phyloP scores from a whole-genome alignment of 148 eudicot species.

The Amaranthus cruentus region DNA sequence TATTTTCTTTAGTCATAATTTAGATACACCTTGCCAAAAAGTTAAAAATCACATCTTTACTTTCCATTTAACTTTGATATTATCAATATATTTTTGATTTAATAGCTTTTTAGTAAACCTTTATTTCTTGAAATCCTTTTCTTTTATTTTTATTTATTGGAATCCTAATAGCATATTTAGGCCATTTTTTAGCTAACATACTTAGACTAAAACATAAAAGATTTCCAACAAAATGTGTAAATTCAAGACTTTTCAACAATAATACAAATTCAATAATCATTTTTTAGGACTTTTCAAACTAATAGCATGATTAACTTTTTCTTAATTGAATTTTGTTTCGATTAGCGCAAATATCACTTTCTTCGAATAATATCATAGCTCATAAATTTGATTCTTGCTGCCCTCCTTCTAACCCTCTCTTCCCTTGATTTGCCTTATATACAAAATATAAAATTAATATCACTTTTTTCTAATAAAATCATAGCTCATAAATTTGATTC shows the following conservation, averaged over 20 bases:
- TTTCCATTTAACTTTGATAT: neutral
- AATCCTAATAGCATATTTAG: no score
- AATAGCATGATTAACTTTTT: neutral
- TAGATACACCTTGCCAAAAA: neutral
- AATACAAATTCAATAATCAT: neutral
- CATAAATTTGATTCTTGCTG: no score
- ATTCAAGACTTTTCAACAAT: neutral
- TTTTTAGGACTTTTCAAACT: neutral
- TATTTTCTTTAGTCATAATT: neutral
- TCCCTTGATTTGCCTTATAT: no score
- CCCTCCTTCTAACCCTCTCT: no score
- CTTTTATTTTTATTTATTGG: no score
- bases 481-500: no score
- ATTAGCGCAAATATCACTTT: no score
- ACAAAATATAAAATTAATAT: no score
- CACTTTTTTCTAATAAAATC: no score
- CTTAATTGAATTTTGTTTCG: no score
- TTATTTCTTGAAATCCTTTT: no score
- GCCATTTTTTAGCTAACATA: neutral
- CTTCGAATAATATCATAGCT: no score
- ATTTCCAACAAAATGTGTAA: neutral
- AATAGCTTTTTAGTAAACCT: neutral
- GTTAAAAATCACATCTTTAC: neutral
- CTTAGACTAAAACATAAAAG: neutral
- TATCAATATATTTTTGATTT: neutral